phyloP scores from a whole-genome alignment of 768 basidiomycete genomes.

The Serendipita vermifera region DNA sequence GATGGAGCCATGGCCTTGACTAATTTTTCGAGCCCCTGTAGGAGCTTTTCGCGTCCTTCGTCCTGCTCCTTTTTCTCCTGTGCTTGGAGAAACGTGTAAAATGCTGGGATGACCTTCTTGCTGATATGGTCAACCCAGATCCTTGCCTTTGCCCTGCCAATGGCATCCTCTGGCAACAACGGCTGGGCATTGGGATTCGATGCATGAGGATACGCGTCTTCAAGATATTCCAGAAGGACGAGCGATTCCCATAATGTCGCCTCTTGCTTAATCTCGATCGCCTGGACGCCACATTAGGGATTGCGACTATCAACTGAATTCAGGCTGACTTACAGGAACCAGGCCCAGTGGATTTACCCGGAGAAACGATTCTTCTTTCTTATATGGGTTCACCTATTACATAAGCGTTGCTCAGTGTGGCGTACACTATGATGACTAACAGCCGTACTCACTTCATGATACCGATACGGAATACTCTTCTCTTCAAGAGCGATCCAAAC shows the following conservation, averaged over 20 bases:
- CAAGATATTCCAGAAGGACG: constrained; percentile 63
- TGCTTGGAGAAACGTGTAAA: constrained; percentile 36
- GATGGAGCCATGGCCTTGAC: constrained; percentile 21
- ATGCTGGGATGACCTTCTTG: constrained; percentile 41
- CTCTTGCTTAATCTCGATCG: constrained; percentile 36
- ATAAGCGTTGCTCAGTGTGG: neutral
- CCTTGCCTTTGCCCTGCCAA: constrained; percentile 37
- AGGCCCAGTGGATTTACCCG: constrained; percentile 57
- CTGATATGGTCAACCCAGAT: constrained; percentile 45
- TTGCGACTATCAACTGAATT: neutral
- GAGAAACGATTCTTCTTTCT: constrained; percentile 30
- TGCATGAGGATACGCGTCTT: constrained; percentile 42
- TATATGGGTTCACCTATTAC: constrained; percentile 51
- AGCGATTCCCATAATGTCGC: constrained; percentile 55
- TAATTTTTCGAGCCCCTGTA: constrained; percentile 27
- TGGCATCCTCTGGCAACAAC: constrained; percentile 41
- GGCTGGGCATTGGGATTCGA: too few species aligned
- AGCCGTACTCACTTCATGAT: constrained; percentile 1
- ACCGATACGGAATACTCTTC: constrained; percentile 44
- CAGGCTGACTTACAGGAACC: constrained; percentile 33
- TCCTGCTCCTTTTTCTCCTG: constrained; percentile 21
- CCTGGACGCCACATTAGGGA: constrained; percentile 12
- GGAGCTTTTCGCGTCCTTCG: constrained; percentile 27
- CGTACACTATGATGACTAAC: neutral
- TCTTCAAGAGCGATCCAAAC: constrained; percentile 56